phyloP scores from a whole-genome alignment of 345 rosid genomes.

The Carallia pectinifolia region DNA sequence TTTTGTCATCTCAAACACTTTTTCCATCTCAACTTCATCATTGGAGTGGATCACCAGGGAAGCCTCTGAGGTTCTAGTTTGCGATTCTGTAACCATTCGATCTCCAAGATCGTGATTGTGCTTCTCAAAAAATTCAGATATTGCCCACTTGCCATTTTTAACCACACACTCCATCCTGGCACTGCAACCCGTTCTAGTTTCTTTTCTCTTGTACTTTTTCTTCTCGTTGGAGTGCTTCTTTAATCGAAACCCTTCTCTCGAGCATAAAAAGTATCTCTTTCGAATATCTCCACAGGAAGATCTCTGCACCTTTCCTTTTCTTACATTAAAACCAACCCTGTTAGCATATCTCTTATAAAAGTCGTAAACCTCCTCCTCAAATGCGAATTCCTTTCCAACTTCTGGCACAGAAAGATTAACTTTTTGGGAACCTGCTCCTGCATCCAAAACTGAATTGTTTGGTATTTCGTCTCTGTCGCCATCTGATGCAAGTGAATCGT shows the following conservation, averaged over 20 bases:
- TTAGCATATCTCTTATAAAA: slow-evolving; percentile 19
- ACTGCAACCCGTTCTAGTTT: slow-evolving; percentile 23
- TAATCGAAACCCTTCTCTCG: slow-evolving; percentile 15
- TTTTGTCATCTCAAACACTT: neutral
- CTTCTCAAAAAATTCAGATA: slow-evolving; percentile 1
- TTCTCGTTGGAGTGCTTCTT: slow-evolving; percentile 3
- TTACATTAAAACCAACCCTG: slow-evolving; percentile 17
- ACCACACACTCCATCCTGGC: slow-evolving; percentile 12
- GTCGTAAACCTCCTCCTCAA: slow-evolving; percentile 21
- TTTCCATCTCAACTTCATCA: neutral
- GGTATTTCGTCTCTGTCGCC: neutral
- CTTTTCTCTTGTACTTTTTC: slow-evolving; percentile 23
- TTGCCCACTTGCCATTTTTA: slow-evolving; percentile 22
- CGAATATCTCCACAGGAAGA: slow-evolving; percentile 5
- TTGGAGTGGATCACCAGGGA: neutral
- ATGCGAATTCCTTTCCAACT: slow-evolving; percentile 15
- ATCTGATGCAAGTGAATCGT: neutral
- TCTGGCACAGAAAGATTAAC: slow-evolving; percentile 5
- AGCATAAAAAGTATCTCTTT: slow-evolving; percentile 16
- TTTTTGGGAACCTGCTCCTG: neutral
- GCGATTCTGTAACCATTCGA: neutral
- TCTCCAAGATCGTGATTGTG: slow-evolving; percentile 27
- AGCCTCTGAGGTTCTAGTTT: neutral
- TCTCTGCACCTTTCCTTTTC: slow-evolving; percentile 21
- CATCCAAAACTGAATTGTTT: neutral